A percentile compares a stretch with the other conserved stretches of the same genome.
phyloP scores from a whole-genome alignment of 2,329 filamentous ascomycete genomes.

The Achaetomium macrosporum region DNA sequence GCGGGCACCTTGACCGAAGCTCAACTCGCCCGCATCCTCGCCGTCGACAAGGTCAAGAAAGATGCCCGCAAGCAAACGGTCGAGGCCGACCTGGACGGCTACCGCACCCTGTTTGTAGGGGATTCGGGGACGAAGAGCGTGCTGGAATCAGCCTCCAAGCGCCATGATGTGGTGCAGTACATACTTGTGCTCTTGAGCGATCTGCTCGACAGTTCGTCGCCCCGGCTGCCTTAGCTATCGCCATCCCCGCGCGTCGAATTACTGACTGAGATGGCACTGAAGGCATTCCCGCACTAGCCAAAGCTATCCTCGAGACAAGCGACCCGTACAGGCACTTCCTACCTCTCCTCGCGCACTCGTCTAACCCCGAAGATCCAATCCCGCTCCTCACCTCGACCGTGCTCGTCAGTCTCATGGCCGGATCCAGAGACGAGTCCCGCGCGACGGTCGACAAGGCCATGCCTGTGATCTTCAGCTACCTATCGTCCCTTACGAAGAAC shows the following conservation, averaged over 20 bases:
- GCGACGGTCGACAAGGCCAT: constrained; percentile 68
- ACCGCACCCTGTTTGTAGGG: constrained; percentile 74
- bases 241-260: not conserved
- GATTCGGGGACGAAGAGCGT: constrained; percentile 63
- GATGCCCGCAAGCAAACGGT: constrained; percentile 82
- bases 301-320: constrained; percentile 66
- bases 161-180: constrained; percentile 89
- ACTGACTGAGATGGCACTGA: constrained; percentile 20
- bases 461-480: constrained; percentile 76
- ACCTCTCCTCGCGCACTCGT: constrained; percentile 74
- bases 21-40: constrained; percentile 91
- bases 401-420: constrained; percentile 70
- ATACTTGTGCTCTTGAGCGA: constrained; percentile 85
- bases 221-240: not conserved
- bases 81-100: constrained; percentile 72
- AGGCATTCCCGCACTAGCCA: constrained; percentile 76
- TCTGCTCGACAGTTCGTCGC: constrained; percentile 68
- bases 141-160: constrained; percentile 77
- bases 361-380: constrained; percentile 69
- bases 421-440: constrained; percentile 55
- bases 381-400: constrained; percentile 86
- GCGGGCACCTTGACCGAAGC: constrained; percentile 90
- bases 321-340: constrained; percentile 80
- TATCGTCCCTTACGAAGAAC: constrained; percentile 76
- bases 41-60: constrained; percentile 91